Evolutionary conservation across 164 flowering plant genomes (phyloP).

Genomic region (Malania oleifera): DNA sequence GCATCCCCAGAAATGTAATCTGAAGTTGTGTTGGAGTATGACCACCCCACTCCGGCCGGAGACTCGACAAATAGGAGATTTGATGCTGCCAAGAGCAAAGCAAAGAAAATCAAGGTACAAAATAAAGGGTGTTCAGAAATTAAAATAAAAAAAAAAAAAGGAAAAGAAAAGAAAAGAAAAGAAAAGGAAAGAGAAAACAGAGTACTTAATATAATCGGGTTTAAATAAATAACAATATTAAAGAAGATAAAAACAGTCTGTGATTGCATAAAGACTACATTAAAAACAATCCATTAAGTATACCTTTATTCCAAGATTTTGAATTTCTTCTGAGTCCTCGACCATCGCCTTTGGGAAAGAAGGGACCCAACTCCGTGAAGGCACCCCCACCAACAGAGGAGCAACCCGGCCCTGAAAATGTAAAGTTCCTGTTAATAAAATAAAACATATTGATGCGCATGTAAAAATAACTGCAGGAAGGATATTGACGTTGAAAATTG

Average conservation of each 20-base stretch:
- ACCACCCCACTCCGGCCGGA: slow-evolving; percentile 99
- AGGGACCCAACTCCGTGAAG: slow-evolving; percentile 95
- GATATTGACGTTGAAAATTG: too few relatives aligned
- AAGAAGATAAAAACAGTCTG: background rate
- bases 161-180: background rate
- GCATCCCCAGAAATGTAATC: slow-evolving; percentile 80
- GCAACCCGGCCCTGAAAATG: slow-evolving; percentile 87
- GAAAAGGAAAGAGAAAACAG: background rate
- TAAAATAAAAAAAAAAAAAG: too few relatives aligned
- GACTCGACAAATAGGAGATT: slow-evolving; percentile 94
- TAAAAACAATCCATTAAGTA: background rate
- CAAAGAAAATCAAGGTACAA: too few relatives aligned
- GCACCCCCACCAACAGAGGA: slow-evolving; percentile 97
- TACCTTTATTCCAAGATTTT: slow-evolving; percentile 93
- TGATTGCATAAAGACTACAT: too few relatives aligned
- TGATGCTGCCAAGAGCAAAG: slow-evolving; percentile 43
- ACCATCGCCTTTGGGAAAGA: slow-evolving; percentile 90
- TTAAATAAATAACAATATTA: background rate
- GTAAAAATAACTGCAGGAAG: too few relatives aligned
- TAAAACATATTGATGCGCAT: background rate
- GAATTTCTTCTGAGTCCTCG: slow-evolving; percentile 67
- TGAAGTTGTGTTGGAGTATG: slow-evolving; percentile 81
- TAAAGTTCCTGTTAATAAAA: background rate
- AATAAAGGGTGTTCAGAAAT: too few relatives aligned
- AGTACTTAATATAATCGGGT: background rate